Conservation (phyloP, 139 green algal species). For the Chlamydomonas schloesseri region DNA sequence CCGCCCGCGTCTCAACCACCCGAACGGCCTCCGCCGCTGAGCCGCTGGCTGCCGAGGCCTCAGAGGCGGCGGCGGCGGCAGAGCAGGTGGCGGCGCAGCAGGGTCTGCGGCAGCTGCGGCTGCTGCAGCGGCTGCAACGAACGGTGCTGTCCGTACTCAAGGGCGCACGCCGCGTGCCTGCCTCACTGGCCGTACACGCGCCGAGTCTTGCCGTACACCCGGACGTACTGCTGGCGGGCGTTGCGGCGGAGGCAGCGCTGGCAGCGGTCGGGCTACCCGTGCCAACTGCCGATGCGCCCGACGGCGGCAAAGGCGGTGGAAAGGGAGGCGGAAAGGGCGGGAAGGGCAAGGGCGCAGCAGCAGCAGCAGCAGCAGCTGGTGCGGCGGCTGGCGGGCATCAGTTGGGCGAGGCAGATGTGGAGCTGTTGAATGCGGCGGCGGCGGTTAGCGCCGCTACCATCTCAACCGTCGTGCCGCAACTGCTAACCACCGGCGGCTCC, state of each 20-base stretch:
- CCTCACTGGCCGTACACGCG: background rate
- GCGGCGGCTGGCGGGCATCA: background rate
- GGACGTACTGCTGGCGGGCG: background rate
- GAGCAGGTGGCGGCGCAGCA: background rate
- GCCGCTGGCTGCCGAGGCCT: background rate
- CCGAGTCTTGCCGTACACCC: background rate
- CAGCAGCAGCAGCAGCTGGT: background rate
- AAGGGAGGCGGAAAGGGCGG: background rate
- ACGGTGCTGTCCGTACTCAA: background rate
- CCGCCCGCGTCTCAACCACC: background rate
- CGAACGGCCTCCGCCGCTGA: no score
- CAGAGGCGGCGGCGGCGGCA: no score
- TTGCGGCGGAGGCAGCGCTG: background rate
- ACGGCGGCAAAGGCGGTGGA: background rate
- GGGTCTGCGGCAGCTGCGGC: background rate
- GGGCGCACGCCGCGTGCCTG: background rate
- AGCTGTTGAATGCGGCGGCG: conserved; percentile 12
- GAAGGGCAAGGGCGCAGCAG: background rate
- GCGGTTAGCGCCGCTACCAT: background rate
- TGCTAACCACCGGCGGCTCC: conserved; percentile 31
- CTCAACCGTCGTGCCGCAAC: background rate
- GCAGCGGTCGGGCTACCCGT: background rate
- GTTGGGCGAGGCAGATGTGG: background rate
- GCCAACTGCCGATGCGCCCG: background rate
- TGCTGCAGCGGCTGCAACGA: conserved; percentile 8